phyloP scores from a whole-genome alignment of 2,329 filamentous ascomycete genomes.

The Cyphellophora europaea region DNA sequence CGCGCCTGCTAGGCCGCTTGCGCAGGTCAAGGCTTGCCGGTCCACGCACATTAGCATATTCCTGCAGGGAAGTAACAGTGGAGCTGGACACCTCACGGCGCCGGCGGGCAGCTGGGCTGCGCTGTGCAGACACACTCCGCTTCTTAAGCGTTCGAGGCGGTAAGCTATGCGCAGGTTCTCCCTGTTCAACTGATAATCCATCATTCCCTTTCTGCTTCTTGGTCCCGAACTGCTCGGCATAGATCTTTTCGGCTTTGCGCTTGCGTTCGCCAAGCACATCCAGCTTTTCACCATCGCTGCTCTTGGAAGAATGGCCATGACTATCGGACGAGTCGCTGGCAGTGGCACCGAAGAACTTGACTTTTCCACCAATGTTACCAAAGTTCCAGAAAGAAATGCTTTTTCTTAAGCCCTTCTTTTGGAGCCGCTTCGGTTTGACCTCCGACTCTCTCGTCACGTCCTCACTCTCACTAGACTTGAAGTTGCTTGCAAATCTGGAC shows the following conservation, averaged over 20 bases:
- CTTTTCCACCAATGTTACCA: slow-evolving; percentile 3
- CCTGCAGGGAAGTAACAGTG: too few relatives aligned
- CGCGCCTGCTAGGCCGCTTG: slow-evolving; percentile 13
- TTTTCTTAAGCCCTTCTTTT: slow-evolving; percentile 15
- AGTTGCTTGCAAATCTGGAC: slow-evolving; percentile 11
- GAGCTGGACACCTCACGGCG: not conserved
- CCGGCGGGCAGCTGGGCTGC: slow-evolving; percentile 1
- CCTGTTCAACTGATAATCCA: not conserved
- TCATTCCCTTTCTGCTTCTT: slow-evolving; percentile 16
- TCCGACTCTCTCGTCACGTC: too few relatives aligned
- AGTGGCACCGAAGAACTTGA: not conserved
- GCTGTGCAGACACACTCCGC: slow-evolving; percentile 1
- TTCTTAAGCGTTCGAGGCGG: not conserved
- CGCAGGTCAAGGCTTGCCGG: too few relatives aligned
- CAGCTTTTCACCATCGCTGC: slow-evolving; percentile 10
- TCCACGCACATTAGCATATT: too few relatives aligned
- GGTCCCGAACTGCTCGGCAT: slow-evolving; percentile 17
- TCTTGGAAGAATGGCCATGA: too few relatives aligned
- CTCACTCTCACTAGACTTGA: slow-evolving; percentile 6
- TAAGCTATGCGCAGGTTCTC: slow-evolving; percentile 1
- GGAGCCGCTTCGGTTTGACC: slow-evolving; percentile 6
- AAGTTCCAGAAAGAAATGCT: slow-evolving; percentile 19
- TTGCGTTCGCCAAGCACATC: slow-evolving; percentile 18
- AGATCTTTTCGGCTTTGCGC: slow-evolving; percentile 18
- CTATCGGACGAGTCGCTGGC: not conserved